Base-by-base conservation (phyloP, 768 basidiomycete genomes). In the Boletellus sp. region DNA sequence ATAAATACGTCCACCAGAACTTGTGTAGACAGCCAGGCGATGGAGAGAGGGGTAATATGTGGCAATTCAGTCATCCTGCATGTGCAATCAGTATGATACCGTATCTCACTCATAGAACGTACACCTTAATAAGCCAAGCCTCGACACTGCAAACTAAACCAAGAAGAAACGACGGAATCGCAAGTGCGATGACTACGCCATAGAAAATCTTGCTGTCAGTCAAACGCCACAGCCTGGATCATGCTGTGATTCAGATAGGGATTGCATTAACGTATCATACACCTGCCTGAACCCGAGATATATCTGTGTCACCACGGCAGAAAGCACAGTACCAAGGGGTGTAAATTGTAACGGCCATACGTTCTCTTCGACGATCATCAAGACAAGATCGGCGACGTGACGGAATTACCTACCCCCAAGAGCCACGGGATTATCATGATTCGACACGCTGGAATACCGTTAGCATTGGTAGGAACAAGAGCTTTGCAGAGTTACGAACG, bases 301-400 rank as follows among this genome's bases (percentile, higher is more conserved):
- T 28, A 62, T 51, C 55, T 80, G 78, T 2, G 78, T 75, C 16
- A 77, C 61, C 19, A 78, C 59, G 1, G 77, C 77, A 17, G 74
- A 72, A 6, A 75, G 56, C 1, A 75, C 65, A 4, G 75, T 78
- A 16, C 75, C 75, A 24, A 72, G 65, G 13, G 78, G 74, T 0
- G 77, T 78, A 52, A 78, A 76, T 1, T 75, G 72, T 37, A 77
- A 75, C 1, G 72, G 74, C 76, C 78, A 79, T 22, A 64, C 67
- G 37, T 74, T 71, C 37, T 60, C 74, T 48, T 74, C 6, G 17
- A 11, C 17, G 23, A 26, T 4, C 24, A 7, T 47, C 17, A 48
- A n/a, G 12, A 41, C 19, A 3, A 24, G 8, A 38, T 13, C 1
- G 6, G 39, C 5, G 24, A 28, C 15, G n/a, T 12, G 8, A 33